Conservation (phyloP, 2,329 filamentous ascomycete species). For the Aspergillus pseudonomiae region DNA sequence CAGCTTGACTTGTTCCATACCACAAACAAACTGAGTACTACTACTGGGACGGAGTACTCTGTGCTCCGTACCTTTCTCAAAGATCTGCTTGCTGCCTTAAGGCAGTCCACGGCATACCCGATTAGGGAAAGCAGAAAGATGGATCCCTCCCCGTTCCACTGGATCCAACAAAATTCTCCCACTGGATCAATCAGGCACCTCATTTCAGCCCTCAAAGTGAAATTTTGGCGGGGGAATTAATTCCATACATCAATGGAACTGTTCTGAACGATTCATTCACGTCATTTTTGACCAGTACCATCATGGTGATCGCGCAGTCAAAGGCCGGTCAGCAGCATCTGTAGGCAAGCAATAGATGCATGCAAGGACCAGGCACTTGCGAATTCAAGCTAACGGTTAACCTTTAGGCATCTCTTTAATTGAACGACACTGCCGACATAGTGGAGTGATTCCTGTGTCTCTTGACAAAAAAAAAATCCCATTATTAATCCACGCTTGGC, state of each 20-base stretch:
- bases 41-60: too few species aligned
- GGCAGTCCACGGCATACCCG: not conserved
- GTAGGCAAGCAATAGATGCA: not conserved
- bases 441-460: not conserved
- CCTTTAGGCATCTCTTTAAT: not conserved
- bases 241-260: not conserved
- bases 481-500: not conserved
- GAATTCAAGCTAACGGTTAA: not conserved
- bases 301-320: too few species aligned
- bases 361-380: not conserved
- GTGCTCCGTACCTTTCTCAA: too few species aligned
- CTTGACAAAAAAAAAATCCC: not conserved
- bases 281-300: too few species aligned
- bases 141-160: not conserved
- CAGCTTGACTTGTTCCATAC: not conserved
- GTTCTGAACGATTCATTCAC: too few species aligned
- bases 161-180: not conserved
- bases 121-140: not conserved
- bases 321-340: not conserved
- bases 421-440: not conserved
- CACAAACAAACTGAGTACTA: too few species aligned
- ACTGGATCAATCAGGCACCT: not conserved
- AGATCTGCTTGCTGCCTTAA: not conserved
- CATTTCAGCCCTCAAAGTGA: not conserved
- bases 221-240: not conserved